Percentiles rank a stretch among this genome's conserved stretches.
Evolutionary conservation across 2,329 filamentous ascomycete genomes (phyloP).

Genomic region (Chrysoporthe deuterocubensis): DNA sequence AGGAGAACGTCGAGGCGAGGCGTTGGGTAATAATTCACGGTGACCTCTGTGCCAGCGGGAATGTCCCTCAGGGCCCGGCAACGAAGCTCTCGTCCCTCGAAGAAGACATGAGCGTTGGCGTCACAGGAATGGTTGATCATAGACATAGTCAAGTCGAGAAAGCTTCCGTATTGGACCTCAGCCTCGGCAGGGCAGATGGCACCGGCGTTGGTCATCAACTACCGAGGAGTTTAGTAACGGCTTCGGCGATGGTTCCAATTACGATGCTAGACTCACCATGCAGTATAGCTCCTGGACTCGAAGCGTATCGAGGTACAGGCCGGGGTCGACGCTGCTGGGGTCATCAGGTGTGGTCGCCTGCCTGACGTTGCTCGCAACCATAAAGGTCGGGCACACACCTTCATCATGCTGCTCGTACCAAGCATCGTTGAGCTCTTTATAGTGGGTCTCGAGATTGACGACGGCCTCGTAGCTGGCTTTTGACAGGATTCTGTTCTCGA

Average conservation of each 20-base stretch:
- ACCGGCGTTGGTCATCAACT: conserved; percentile 37
- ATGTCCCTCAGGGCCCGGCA: conserved; percentile 39
- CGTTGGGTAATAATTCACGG: conserved; percentile 37
- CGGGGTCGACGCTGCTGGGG: neutral
- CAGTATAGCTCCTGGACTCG: conserved; percentile 30
- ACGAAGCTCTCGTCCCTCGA: conserved; percentile 38
- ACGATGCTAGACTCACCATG: conserved; percentile 28
- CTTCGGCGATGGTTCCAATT: neutral
- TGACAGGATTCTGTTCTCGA: conserved; percentile 31
- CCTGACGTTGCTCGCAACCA: conserved; percentile 25
- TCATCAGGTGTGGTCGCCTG: conserved; percentile 24
- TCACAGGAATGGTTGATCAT: conserved; percentile 44
- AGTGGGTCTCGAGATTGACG: conserved; percentile 34
- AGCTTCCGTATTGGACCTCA: conserved; percentile 34
- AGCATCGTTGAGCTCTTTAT: conserved; percentile 29
- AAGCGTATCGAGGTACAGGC: neutral
- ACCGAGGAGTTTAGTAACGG: neutral
- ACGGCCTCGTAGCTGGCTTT: conserved; percentile 29
- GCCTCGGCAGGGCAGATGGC: conserved; percentile 31
- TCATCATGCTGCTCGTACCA: conserved; percentile 25
- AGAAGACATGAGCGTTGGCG: conserved; percentile 40
- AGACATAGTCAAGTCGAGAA: conserved; percentile 38
- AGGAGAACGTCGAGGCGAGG: conserved; percentile 33
- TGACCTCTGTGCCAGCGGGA: conserved; percentile 41
- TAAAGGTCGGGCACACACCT: conserved; percentile 13